Percentiles rank a stretch among this genome's conserved stretches.
Evolutionary conservation across 73 alveolate genomes (phyloP).

Genomic region (Paramecium tetraurelia): DNA sequence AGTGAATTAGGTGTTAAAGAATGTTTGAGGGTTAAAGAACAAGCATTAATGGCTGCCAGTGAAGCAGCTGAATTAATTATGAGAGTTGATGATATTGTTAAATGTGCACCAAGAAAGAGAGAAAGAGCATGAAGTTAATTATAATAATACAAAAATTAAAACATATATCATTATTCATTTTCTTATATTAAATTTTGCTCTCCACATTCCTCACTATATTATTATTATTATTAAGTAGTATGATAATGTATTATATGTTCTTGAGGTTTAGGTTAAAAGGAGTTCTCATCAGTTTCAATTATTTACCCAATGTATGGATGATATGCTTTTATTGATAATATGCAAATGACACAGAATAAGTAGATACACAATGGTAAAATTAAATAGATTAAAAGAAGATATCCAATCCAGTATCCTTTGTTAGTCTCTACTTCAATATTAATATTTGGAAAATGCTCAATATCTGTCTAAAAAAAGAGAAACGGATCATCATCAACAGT

Average conservation of each 20-base stretch:
- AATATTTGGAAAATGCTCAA: background rate
- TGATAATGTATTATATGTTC: background rate
- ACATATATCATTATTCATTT: background rate
- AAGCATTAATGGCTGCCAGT: conserved; percentile 91
- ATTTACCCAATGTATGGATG: background rate
- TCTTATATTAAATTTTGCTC: background rate
- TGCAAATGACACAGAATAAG: background rate
- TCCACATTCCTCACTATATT: background rate
- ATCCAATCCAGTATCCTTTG: background rate
- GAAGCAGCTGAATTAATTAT: conserved; percentile 98
- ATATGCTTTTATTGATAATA: background rate
- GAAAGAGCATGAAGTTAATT: conserved; percentile 69
- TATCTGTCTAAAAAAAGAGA: background rate
- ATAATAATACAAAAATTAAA: background rate
- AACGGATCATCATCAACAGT: background rate
- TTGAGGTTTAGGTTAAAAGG: background rate
- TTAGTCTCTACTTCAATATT: background rate
- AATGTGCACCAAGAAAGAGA: conserved; percentile 96
- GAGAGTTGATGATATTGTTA: conserved; percentile 96
- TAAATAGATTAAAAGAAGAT: background rate
- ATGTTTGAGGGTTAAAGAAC: conserved; percentile 95
- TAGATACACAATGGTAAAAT: background rate
- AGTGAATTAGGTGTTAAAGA: conserved; percentile 88
- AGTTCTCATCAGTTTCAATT: background rate
- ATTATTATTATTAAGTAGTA: background rate